Percentiles rank a stretch among this genome's conserved stretches.
Evolutionary conservation across 305 asterid genomes (phyloP).

Genomic region (Lippia alba): DNA sequence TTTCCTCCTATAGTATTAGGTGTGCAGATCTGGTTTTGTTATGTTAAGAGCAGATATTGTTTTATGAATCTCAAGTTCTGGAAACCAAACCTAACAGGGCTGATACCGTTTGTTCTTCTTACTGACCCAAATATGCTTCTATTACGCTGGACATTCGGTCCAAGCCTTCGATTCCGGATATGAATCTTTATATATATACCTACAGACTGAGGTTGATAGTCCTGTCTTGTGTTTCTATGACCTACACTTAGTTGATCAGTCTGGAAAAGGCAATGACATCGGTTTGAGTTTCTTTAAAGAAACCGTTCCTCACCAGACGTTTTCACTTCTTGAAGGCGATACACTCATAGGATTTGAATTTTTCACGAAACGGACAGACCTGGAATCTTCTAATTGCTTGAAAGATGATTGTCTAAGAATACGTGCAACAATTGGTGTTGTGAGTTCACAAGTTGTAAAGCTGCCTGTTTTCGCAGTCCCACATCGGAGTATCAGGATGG

Average conservation of each 20-base stretch:
- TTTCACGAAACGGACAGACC: neutral
- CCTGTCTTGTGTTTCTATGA: neutral
- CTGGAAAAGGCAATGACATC: neutral
- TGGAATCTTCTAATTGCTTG: conserved; percentile 1
- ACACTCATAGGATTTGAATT: neutral
- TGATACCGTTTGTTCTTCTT: too few species aligned
- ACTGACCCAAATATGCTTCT: neutral
- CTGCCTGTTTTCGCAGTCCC: conserved; percentile 55
- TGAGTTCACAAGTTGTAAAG: conserved; percentile 40
- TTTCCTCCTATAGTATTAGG: too few species aligned
- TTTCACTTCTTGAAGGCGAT: neutral
- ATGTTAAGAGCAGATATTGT: too few species aligned
- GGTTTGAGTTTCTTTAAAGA: neutral
- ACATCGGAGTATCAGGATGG: conserved; percentile 30
- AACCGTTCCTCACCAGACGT: too few species aligned
- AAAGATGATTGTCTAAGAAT: conserved; percentile 4
- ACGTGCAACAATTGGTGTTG: conserved; percentile 43
- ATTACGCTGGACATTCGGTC: too few species aligned
- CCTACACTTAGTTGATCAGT: neutral
- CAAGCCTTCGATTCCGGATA: too few species aligned
- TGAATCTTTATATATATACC: too few species aligned
- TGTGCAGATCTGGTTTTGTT: too few species aligned
- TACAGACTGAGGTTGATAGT: neutral
- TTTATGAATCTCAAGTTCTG: too few species aligned
- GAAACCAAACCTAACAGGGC: too few species aligned